Conservation (phyloP, 116 monocot genomes). For the Dioscorea cayenensis region DNA sequence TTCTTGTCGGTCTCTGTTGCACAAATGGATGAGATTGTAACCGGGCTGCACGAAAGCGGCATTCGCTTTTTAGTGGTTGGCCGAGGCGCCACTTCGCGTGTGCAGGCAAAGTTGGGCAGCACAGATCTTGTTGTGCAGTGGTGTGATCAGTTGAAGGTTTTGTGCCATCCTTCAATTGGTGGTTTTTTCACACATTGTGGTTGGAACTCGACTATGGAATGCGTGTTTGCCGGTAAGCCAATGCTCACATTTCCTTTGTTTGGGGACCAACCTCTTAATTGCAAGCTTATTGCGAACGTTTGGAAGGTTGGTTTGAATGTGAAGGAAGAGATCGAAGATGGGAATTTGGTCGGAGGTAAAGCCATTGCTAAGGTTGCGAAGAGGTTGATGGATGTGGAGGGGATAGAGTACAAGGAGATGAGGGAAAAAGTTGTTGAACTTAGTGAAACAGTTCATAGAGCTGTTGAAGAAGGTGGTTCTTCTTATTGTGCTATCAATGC, state of each 20-base stretch:
- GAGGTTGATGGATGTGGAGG: conserved; percentile 56
- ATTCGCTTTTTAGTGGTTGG: conserved; percentile 47
- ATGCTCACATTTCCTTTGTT: conserved; percentile 50
- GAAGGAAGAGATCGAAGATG: conserved; percentile 21
- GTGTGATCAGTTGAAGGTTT: conserved; percentile 68
- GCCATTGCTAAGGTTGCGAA: conserved; percentile 32
- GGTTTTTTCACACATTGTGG: conserved; percentile 82
- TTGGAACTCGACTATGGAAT: conserved; percentile 70
- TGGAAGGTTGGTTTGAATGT: conserved; percentile 57
- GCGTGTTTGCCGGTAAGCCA: conserved; percentile 42
- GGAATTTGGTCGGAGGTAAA: conserved; percentile 25
- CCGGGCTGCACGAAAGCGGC: conserved; percentile 35
- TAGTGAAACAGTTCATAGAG: conserved; percentile 14
- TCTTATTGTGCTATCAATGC: background rate
- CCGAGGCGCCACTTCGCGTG: conserved; percentile 17
- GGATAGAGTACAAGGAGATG: conserved; percentile 25
- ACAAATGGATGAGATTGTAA: conserved; percentile 59
- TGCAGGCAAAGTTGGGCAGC: conserved; percentile 21
- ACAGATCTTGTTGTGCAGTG: conserved; percentile 49
- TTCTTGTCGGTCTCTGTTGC: conserved; percentile 39
- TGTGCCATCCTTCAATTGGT: conserved; percentile 51
- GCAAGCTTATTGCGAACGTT: conserved; percentile 30
- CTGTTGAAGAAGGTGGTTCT: conserved; percentile 37
- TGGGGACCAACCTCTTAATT: conserved; percentile 37
- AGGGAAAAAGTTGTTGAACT: conserved; percentile 26